These are phyloP conservation scores for Carpinus viminea DNA, from an alignment of 306 rosid species.

Conservation along the genomic window DNA sequence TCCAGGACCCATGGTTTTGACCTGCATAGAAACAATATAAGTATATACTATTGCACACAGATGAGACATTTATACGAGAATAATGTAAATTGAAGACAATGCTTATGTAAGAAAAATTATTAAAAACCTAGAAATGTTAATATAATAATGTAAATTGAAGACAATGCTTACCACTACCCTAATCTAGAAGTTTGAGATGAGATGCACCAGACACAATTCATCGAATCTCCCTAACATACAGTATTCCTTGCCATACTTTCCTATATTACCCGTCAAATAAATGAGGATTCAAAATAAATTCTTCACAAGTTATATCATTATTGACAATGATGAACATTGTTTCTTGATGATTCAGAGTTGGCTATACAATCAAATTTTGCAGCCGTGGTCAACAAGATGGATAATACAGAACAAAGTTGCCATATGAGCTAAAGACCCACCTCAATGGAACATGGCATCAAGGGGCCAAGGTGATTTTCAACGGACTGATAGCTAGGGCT, in stretches of 20 bases:
- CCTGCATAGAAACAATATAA: slow-evolving; percentile 42
- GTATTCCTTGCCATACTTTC: background rate
- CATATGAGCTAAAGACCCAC: slow-evolving; percentile 13
- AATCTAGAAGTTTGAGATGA: background rate
- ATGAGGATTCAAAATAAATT: background rate
- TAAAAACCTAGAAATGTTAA: background rate
- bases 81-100: background rate
- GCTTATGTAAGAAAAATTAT: background rate
- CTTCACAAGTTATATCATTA: background rate
- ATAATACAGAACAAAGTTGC: background rate
- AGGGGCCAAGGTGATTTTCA: no score
- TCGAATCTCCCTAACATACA: background rate
- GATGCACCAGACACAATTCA: background rate
- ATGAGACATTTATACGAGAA: slow-evolving; percentile 24
- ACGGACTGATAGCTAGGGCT: no score
- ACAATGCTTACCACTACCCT: background rate
- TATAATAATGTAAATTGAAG: background rate
- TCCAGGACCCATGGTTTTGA: slow-evolving; percentile 73
- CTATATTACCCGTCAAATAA: background rate
- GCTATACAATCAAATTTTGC: background rate
- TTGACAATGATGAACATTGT: background rate
- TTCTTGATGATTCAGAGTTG: background rate
- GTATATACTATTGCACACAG: slow-evolving; percentile 11
- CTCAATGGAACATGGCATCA: no score
- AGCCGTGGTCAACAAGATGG: background rate